phyloP scores from a whole-genome alignment of 805 yeast genomes.

The Yamadazyma nakazawae region DNA sequence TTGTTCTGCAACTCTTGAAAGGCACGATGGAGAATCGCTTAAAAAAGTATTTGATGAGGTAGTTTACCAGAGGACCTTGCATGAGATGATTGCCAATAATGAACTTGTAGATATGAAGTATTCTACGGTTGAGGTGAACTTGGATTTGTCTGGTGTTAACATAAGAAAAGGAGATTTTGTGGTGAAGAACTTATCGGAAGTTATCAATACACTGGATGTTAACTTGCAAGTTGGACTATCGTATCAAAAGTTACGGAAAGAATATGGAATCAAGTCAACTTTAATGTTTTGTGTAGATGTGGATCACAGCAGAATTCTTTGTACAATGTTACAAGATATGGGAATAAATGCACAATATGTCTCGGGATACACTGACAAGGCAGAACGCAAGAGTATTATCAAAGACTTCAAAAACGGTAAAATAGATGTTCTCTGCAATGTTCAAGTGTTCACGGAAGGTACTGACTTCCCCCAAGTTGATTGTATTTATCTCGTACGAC shows the following conservation, averaged over 20 bases:
- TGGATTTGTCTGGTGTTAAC: slow-evolving; percentile 38
- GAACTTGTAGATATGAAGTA: slow-evolving; percentile 71
- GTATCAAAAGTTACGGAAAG: slow-evolving; percentile 35
- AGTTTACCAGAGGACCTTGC: slow-evolving; percentile 63
- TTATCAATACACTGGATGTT: slow-evolving; percentile 51
- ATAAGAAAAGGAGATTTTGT: slow-evolving; percentile 52
- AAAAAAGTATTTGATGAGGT: slow-evolving; percentile 65
- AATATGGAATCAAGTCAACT: slow-evolving; percentile 52
- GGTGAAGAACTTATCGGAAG: slow-evolving; percentile 46
- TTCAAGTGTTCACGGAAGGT: slow-evolving; percentile 91
- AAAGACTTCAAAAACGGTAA: slow-evolving; percentile 58
- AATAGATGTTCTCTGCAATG: slow-evolving; percentile 75
- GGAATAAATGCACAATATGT: slow-evolving; percentile 73
- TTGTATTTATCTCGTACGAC: slow-evolving; percentile 72
- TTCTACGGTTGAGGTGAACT: slow-evolving; percentile 50
- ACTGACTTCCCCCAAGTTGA: slow-evolving; percentile 92
- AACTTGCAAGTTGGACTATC: slow-evolving; percentile 58
- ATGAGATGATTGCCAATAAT: slow-evolving; percentile 62
- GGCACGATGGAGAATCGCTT: slow-evolving; percentile 68
- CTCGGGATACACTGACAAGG: slow-evolving; percentile 58
- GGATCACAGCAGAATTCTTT: slow-evolving; percentile 56
- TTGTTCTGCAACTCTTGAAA: slow-evolving; percentile 80
- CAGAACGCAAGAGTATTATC: slow-evolving; percentile 51
- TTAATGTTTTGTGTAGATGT: slow-evolving; percentile 77
- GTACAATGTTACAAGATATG: slow-evolving; percentile 47